phyloP scores from a whole-genome alignment of 2,329 filamentous ascomycete species.

The Apiospora phragmitis region DNA sequence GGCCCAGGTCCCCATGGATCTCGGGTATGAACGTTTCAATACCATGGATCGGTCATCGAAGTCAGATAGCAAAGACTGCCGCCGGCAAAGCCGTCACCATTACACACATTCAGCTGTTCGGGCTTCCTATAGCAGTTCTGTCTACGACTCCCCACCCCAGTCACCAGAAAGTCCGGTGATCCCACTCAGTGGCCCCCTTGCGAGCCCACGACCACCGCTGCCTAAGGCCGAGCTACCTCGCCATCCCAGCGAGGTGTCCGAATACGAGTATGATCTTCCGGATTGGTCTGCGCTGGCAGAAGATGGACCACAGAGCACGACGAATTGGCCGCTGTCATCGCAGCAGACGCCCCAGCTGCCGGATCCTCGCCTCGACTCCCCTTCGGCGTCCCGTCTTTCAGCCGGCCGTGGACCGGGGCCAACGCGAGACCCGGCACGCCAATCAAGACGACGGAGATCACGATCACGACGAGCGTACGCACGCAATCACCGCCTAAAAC shows the following conservation, averaged over 20 bases:
- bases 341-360: neutral
- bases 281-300: constrained; percentile 6
- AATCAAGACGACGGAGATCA: constrained; percentile 13
- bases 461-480: constrained; percentile 4
- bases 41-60: constrained; percentile 12
- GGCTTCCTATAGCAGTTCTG: neutral
- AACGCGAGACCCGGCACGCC: constrained; percentile 14
- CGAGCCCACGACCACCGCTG: constrained; percentile 1
- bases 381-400: constrained; percentile 16
- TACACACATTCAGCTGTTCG: constrained; percentile 4
- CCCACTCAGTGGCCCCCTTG: constrained; percentile 11
- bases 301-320: neutral
- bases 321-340: neutral
- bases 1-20: neutral
- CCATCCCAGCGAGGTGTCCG: neutral
- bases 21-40: neutral
- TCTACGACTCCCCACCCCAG: constrained; percentile 8
- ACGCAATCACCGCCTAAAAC: constrained; percentile 1
- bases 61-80: constrained; percentile 4
- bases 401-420: constrained; percentile 15
- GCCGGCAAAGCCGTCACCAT: constrained; percentile 14
- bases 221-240: neutral
- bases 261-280: constrained; percentile 4
- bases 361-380: constrained; percentile 5
- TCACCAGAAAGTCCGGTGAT: constrained; percentile 13